Conservation (phyloP, 306 rosid genomes). For the Fagus crenata region DNA sequence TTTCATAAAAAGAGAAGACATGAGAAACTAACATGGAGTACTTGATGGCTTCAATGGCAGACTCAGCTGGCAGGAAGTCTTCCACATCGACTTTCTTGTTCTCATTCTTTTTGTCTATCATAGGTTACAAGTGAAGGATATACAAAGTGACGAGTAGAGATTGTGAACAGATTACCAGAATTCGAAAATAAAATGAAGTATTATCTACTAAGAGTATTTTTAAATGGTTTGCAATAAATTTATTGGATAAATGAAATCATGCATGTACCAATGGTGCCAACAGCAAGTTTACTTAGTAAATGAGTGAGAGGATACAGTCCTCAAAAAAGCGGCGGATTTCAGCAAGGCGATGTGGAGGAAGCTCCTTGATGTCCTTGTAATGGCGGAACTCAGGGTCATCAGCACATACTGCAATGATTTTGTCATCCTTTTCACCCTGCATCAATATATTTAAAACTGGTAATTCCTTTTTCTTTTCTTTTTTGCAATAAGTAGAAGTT, state of each 20-base stretch:
- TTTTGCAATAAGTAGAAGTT: too few relatives aligned
- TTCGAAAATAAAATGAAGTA: neutral
- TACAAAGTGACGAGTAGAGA: conserved; percentile 17
- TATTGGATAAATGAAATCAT: neutral
- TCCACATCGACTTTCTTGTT: conserved; percentile 93
- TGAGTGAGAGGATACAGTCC: conserved; percentile 78
- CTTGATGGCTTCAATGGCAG: conserved; percentile 78
- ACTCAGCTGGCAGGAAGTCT: conserved; percentile 81
- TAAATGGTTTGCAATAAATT: neutral
- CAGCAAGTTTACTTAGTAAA: neutral
- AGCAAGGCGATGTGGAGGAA: conserved; percentile 94
- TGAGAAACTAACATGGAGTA: conserved; percentile 75
- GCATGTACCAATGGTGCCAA: neutral
- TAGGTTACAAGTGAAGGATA: conserved; percentile 44
- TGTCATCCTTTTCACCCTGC: conserved; percentile 98
- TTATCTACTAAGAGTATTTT: neutral
- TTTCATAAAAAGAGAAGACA: neutral
- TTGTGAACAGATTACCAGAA: neutral
- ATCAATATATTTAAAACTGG: conserved; percentile 21
- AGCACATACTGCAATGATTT: conserved; percentile 96
- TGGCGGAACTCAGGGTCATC: conserved; percentile 96
- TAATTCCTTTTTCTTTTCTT: neutral
- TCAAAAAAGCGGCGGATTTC: conserved; percentile 96
- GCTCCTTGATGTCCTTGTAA: conserved; percentile 74
- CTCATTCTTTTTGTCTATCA: conserved; percentile 92